Evolutionary conservation across 306 rosid genomes (phyloP).

Genomic region (Elaeagnus macrophylla): DNA sequence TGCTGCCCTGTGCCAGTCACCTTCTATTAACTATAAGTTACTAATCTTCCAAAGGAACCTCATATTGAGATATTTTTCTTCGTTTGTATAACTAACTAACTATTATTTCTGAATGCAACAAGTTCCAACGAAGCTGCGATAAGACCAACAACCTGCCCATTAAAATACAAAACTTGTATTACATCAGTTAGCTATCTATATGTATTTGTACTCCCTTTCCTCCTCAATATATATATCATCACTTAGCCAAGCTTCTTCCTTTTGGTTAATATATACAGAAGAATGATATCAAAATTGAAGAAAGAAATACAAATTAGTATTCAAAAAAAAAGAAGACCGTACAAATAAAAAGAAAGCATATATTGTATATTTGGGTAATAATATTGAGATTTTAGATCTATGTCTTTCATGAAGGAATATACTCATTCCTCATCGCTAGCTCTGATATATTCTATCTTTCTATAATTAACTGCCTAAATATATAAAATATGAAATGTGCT

Average conservation of each 20-base stretch:
- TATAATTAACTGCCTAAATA: neutral
- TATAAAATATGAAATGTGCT: neutral
- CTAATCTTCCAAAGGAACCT: too few relatives aligned
- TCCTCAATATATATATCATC: slow-evolving; percentile 1
- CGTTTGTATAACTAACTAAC: too few relatives aligned
- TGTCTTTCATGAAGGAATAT: too few relatives aligned
- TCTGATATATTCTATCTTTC: too few relatives aligned
- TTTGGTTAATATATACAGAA: too few relatives aligned
- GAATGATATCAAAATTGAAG: too few relatives aligned
- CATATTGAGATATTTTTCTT: too few relatives aligned
- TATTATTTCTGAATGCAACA: too few relatives aligned
- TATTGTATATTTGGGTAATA: too few relatives aligned
- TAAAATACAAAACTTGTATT: slow-evolving; percentile 20
- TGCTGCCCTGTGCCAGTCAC: too few relatives aligned
- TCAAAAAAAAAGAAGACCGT: neutral
- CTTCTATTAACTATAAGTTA: too few relatives aligned
- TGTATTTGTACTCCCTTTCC: slow-evolving; percentile 8
- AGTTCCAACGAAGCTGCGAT: slow-evolving; percentile 39
- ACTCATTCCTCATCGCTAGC: neutral
- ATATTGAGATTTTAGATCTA: neutral
- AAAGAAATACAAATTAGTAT: neutral
- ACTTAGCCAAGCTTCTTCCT: neutral
- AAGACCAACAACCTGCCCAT: slow-evolving; percentile 37
- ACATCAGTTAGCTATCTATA: slow-evolving; percentile 19
- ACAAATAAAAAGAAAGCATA: neutral